phyloP scores from a whole-genome alignment of 2,329 filamentous ascomycete genomes.

The Aspergillus pseudotamarii region DNA sequence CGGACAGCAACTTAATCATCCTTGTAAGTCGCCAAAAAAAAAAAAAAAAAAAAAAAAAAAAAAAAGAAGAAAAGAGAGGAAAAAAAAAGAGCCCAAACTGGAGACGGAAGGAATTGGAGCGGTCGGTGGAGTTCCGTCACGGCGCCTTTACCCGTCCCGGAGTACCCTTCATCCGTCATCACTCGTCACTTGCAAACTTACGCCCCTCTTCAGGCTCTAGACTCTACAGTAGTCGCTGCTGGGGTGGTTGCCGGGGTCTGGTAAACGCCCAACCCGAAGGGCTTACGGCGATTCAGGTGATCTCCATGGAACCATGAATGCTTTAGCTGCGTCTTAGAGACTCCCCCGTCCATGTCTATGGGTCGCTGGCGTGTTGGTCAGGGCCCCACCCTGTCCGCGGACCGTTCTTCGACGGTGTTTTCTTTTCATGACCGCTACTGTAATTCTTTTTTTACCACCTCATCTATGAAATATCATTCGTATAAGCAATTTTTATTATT shows the following conservation, averaged over 20 bases:
- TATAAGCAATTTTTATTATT: constrained; percentile 9
- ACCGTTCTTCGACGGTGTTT: constrained; percentile 22
- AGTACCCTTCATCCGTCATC: constrained; percentile 26
- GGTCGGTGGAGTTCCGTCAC: constrained; percentile 27
- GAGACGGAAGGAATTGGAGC: constrained; percentile 23
- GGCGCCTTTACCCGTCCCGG: constrained; percentile 32
- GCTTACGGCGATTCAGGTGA: constrained; percentile 34
- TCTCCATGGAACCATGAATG: constrained; percentile 30
- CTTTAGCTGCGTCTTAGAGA: constrained; percentile 30
- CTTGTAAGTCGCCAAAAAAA: background rate
- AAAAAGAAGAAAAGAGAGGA: constrained; percentile 1
- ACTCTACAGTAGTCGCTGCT: constrained; percentile 17
- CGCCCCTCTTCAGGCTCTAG: constrained; percentile 25
- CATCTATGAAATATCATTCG: background rate
- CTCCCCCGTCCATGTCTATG: constrained; percentile 41
- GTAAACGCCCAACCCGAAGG: constrained; percentile 26
- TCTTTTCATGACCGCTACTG: constrained; percentile 20
- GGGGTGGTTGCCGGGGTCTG: constrained; percentile 16
- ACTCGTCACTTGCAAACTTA: constrained; percentile 20
- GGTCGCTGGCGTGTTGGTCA: constrained; percentile 34
- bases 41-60: background rate
- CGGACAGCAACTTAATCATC: background rate
- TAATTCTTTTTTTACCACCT: constrained; percentile 1
- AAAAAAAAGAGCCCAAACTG: constrained; percentile 12
- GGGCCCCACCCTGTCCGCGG: constrained; percentile 23